phyloP scores from a whole-genome alignment of 306 rosid species.

The Pterocarpus santalinus region DNA sequence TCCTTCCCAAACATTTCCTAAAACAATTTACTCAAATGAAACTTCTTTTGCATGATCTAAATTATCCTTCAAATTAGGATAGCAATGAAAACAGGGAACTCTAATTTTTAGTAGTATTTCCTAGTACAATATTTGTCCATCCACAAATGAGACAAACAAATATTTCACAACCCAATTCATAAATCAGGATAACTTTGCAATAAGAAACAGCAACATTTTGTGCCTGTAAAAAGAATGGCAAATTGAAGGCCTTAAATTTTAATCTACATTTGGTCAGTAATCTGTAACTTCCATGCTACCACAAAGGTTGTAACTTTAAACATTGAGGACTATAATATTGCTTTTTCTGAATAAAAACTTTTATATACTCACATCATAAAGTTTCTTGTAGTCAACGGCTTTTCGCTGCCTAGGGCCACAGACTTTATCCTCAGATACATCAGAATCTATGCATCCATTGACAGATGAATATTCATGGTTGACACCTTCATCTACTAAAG shows the following conservation, averaged over 20 bases:
- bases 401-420: conserved; percentile 78
- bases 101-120: conserved; percentile 14
- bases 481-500: conserved; percentile 46
- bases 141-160: conserved; percentile 4
- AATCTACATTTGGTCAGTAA: conserved; percentile 17
- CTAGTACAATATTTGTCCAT: conserved; percentile 14
- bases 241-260: conserved; percentile 8
- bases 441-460: conserved; percentile 62
- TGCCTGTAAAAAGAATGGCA: not conserved
- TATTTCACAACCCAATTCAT: conserved; percentile 6
- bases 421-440: conserved; percentile 66
- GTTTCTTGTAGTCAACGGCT: conserved; percentile 78
- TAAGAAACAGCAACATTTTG: not conserved
- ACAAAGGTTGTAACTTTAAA: conserved; percentile 34
- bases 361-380: conserved; percentile 69
- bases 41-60: conserved; percentile 26
- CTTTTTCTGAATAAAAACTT: conserved; percentile 34
- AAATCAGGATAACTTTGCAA: conserved; percentile 6
- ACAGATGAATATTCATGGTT: conserved; percentile 53
- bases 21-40: conserved; percentile 28
- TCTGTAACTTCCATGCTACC: conserved; percentile 27
- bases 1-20: conserved; percentile 98
- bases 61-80: not conserved
- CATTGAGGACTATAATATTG: not conserved
- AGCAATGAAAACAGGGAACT: not conserved